Percentiles rank a stretch among this genome's conserved stretches.
These are phyloP conservation scores for Brachypodium distachyon DNA, from an alignment of 202 grass and related monocot genomes.

Conservation along the genomic window DNA sequence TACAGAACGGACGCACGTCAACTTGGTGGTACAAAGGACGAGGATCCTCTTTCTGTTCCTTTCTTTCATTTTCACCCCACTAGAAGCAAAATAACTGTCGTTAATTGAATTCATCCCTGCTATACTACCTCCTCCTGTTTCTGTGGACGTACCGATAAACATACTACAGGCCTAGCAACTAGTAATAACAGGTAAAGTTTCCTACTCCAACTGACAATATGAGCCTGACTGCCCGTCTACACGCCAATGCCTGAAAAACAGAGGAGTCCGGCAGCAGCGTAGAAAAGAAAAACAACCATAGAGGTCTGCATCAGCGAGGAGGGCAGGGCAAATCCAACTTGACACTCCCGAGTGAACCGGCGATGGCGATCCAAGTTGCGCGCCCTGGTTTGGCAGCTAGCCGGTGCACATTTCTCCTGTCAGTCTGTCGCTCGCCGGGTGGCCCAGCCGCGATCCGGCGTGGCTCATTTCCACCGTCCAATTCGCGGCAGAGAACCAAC, in stretches of 20 bases:
- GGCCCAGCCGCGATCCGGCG: background rate
- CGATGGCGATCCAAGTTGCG: conserved; percentile 11
- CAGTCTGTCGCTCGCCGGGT: background rate
- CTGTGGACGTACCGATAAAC: too few relatives aligned
- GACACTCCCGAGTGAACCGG: background rate
- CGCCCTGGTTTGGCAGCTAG: conserved; percentile 17
- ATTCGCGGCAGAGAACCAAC: background rate
- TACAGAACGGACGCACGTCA: background rate
- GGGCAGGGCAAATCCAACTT: background rate
- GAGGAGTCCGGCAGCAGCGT: too few relatives aligned
- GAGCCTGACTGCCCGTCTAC: background rate
- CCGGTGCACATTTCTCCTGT: background rate
- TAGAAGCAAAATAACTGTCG: background rate
- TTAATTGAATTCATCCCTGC: background rate
- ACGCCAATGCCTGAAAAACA: background rate
- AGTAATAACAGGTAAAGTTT: too few relatives aligned
- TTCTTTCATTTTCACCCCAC: background rate
- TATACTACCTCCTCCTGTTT: too few relatives aligned
- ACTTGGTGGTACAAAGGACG: background rate
- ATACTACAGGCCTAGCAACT: too few relatives aligned
- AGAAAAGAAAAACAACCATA: background rate
- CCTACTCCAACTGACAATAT: too few relatives aligned
- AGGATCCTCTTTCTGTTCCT: background rate
- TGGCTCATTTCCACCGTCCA: conserved; percentile 24
- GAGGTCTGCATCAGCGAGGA: conserved; percentile 1